A percentile compares a stretch with the other conserved stretches of the same genome.
These are phyloP conservation scores for Sporisorium sorghi DNA, from an alignment of 1,284 basidiomycete species.

Conservation along the genomic window DNA sequence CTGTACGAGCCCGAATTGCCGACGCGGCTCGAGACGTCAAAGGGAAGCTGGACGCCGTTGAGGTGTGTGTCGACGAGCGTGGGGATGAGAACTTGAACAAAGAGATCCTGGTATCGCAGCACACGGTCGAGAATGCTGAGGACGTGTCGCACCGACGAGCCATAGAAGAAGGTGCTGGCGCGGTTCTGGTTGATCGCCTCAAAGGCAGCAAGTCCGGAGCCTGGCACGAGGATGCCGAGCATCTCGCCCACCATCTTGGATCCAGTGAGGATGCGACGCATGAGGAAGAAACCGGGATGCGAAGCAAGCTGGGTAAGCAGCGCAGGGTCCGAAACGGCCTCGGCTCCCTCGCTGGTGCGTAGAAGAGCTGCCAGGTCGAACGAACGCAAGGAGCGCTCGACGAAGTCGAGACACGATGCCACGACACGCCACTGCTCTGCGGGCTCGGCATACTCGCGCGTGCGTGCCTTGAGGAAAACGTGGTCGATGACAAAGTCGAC, in stretches of 20 bases:
- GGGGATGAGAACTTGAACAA: slow-evolving; percentile 87
- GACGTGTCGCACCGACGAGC: slow-evolving; percentile 80
- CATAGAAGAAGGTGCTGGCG: slow-evolving; percentile 77
- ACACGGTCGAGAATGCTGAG: slow-evolving; percentile 85
- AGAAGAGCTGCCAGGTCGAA: slow-evolving; percentile 76
- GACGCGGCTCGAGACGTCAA: slow-evolving; percentile 51
- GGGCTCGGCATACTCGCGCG: slow-evolving; percentile 79
- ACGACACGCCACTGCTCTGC: slow-evolving; percentile 88
- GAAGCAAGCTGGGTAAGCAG: slow-evolving; percentile 67
- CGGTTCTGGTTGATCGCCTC: slow-evolving; percentile 76
- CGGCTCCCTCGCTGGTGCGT: slow-evolving; percentile 32
- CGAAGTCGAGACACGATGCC: slow-evolving; percentile 83
- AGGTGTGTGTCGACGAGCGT: slow-evolving; percentile 74
- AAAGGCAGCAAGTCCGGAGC: slow-evolving; percentile 58
- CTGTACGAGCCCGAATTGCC: slow-evolving; percentile 73
- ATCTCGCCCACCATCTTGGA: slow-evolving; percentile 79
- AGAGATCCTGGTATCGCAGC: slow-evolving; percentile 86
- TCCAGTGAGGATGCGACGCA: slow-evolving; percentile 82
- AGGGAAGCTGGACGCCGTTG: slow-evolving; percentile 40
- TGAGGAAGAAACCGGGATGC: slow-evolving; percentile 89
- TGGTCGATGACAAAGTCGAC: slow-evolving; percentile 87
- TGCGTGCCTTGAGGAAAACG: slow-evolving; percentile 75
- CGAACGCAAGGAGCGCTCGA: slow-evolving; percentile 83
- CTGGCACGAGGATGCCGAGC: slow-evolving; percentile 76
- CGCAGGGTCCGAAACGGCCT: slow-evolving; percentile 58